Percentiles rank a stretch among this genome's conserved stretches.
Evolutionary conservation across 2,329 filamentous ascomycete genomes (phyloP).

Genomic region (Pestalotiopsis sp.): DNA sequence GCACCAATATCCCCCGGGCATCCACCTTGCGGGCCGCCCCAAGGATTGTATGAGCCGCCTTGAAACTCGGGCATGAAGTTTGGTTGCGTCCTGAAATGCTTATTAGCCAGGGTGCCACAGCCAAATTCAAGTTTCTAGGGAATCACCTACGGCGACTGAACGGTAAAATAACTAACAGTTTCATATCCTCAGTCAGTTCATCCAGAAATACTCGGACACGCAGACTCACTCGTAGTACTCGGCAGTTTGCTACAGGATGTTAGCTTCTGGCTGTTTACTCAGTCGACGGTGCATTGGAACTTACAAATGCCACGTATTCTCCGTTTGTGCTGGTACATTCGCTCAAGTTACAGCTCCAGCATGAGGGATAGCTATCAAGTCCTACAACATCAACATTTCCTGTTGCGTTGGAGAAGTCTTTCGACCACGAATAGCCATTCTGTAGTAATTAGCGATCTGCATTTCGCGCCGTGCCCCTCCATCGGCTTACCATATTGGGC

Average conservation of each 20-base stretch:
- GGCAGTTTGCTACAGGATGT: constrained; percentile 19
- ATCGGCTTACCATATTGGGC: constrained; percentile 52
- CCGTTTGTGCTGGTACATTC: constrained; percentile 65
- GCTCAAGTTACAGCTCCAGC: constrained; percentile 65
- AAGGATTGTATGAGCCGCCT: constrained; percentile 62
- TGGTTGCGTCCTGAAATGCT: constrained; percentile 41
- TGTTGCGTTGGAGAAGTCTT: constrained; percentile 57
- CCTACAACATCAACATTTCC: constrained; percentile 59
- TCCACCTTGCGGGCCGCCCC: constrained; percentile 60
- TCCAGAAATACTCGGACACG: background rate
- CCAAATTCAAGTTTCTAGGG: too few species aligned
- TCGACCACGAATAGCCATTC: constrained; percentile 57
- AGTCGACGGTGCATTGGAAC: constrained; percentile 20
- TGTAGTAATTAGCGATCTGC: constrained; percentile 4
- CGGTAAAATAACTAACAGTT: constrained; percentile 28
- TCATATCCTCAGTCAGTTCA: background rate
- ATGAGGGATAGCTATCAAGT: constrained; percentile 56
- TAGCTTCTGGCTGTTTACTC: background rate
- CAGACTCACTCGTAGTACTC: constrained; percentile 26
- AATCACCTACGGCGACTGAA: constrained; percentile 32
- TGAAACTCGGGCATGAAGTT: constrained; percentile 63
- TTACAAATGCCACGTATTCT: constrained; percentile 57
- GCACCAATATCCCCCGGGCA: constrained; percentile 56
- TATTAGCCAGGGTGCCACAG: too few species aligned
- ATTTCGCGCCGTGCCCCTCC: too few species aligned